phyloP scores from a whole-genome alignment of 768 basidiomycete species.

The Chalciporus pseudorubinellus region DNA sequence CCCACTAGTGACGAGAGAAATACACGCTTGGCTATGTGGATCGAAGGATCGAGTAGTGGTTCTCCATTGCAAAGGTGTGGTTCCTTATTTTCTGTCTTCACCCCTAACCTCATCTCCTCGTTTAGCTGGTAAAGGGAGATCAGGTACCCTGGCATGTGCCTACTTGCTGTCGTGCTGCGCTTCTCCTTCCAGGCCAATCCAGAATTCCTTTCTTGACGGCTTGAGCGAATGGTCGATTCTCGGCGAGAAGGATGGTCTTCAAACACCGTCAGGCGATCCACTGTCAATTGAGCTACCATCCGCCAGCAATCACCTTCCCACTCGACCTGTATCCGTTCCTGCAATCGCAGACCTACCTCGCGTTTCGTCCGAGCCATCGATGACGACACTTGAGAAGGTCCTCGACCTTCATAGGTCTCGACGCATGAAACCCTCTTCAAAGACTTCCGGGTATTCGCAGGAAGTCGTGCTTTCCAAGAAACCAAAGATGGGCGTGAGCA shows the following conservation, averaged over 20 bases:
- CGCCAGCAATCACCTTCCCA: not conserved
- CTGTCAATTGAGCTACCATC: not conserved
- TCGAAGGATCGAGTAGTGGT: conserved; percentile 70
- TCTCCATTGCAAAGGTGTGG: conserved; percentile 80
- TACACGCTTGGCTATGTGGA: conserved; percentile 66
- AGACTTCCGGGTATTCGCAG: not conserved
- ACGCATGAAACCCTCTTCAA: conserved; percentile 52
- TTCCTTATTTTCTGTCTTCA: not conserved
- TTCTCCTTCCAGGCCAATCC: conserved; percentile 43
- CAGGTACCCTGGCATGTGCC: conserved; percentile 82
- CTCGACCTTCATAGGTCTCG: conserved; percentile 68
- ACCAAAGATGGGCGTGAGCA: conserved; percentile 64
- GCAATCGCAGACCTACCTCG: conserved; percentile 8
- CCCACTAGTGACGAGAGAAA: conserved; percentile 70
- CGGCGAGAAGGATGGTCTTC: conserved; percentile 17
- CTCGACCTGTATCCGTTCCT: not conserved
- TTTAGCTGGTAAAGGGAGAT: conserved; percentile 77
- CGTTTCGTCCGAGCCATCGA: conserved; percentile 14
- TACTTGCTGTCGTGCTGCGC: conserved; percentile 63
- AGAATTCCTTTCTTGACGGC: conserved; percentile 13
- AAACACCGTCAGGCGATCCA: conserved; percentile 6
- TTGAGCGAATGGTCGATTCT: conserved; percentile 20
- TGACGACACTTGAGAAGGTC: conserved; percentile 49
- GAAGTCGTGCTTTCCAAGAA: conserved; percentile 27
- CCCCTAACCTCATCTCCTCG: conserved; percentile 2